Evolutionary conservation across 176 grass and related monocot genomes (phyloP), one percentile per base, ranked within the genome.

Genomic region (Bromus sterilis): DNA sequence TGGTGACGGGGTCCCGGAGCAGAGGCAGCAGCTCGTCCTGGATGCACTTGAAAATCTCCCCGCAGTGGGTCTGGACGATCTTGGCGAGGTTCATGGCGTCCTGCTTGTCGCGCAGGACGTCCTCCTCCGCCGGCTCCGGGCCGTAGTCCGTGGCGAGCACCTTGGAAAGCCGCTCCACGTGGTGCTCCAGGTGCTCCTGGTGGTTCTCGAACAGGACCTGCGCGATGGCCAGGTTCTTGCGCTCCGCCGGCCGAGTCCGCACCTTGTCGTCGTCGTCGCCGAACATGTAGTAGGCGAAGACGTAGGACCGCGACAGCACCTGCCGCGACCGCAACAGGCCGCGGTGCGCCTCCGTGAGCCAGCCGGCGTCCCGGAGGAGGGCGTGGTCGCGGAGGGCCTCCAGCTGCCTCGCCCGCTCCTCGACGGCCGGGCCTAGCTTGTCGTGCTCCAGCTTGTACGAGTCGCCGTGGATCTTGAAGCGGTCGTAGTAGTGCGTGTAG

Each of bases 221-320:
- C 34, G 61, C 78, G 79, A 73, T 79, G 43, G 79, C 5, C 74
- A 53, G 7, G 37, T 66, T 40, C 60, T 2, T 7, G 6, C 51
- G 72, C 56, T 61, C 55, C 26, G 2, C 23, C 33, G 1, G 30
- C 9, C 18, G 13, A 4, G 30, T 60, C n/a, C 7, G 48, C 43
- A 74, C 66, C 13, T 40, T 67, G 75, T 41, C 63, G 29, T 78
- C 87, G 68, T 29, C 72, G 55, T 60, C 56, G 29, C 74, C 91
- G 71, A 93, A 93, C 77, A 93, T 90, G 77, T 74, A 87, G 82
- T 78, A 93, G 41, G 91, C 84, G 28, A 93, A 90, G 18, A 61
- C 84, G 78, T 93, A 87, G 6, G 87, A 89, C 16, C 33, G 62
- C 56, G 25, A 44, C 21, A 93, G 79, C 48, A 78, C 64, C 63